phyloP scores from a whole-genome alignment of 306 rosid genomes.

The Sindora glabra region DNA sequence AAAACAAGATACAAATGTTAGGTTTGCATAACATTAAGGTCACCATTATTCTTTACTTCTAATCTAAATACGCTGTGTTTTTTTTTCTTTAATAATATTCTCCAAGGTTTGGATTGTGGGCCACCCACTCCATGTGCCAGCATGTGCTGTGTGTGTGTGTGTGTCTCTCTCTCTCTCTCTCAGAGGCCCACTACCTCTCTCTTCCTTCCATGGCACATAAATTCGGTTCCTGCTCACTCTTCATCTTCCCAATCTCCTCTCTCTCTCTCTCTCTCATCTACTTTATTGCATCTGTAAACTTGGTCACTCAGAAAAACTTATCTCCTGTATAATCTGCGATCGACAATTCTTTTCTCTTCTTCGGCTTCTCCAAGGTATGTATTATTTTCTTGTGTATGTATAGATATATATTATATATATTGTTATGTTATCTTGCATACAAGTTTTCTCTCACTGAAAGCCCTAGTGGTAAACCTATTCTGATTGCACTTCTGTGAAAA shows the following conservation, averaged over 20 bases:
- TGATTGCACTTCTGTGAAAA: background rate
- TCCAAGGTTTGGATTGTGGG: conserved; percentile 70
- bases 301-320: conserved; percentile 22
- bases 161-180: too few relatives aligned
- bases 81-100: conserved; percentile 22
- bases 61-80: conserved; percentile 14
- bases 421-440: background rate
- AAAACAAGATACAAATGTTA: conserved; percentile 45
- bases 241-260: conserved; percentile 16
- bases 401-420: too few relatives aligned
- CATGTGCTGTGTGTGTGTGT: conserved; percentile 98
- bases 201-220: conserved; percentile 48
- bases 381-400: background rate
- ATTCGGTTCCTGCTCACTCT: conserved; percentile 49
- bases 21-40: conserved; percentile 54
- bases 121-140: conserved; percentile 82
- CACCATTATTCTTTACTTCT: conserved; percentile 35
- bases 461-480: background rate
- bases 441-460: background rate
- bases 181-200: conserved; percentile 61
- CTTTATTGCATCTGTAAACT: conserved; percentile 41
- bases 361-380: too few relatives aligned
- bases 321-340: conserved; percentile 3
- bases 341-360: conserved; percentile 4
- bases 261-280: conserved; percentile 8